Conservation (phyloP, 805 yeast species). For the Candida succiphila region DNA sequence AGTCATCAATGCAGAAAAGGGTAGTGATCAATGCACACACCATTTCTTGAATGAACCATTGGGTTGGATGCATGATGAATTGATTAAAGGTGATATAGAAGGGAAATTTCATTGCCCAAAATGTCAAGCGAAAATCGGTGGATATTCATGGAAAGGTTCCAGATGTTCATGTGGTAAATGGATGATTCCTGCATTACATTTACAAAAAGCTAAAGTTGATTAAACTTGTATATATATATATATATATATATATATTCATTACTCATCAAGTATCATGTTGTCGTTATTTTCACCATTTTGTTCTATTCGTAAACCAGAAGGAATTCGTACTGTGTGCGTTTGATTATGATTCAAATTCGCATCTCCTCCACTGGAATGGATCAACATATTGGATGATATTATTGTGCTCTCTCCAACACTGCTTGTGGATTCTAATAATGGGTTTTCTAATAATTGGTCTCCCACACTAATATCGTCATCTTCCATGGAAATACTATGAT, state of each 20-base stretch:
- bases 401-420: too few species aligned
- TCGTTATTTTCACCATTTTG: background rate
- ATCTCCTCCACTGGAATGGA: too few species aligned
- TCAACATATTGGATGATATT: too few species aligned
- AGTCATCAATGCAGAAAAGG: conserved; percentile 47
- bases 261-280: conserved; percentile 1
- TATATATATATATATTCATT: background rate
- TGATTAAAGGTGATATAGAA: conserved; percentile 66
- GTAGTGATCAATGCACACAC: conserved; percentile 57
- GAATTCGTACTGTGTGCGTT: too few species aligned
- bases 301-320: conserved; percentile 8
- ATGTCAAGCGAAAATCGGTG: conserved; percentile 81
- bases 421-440: too few species aligned
- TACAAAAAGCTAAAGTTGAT: conserved; percentile 77
- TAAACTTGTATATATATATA: conserved; percentile 24
- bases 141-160: conserved; percentile 90
- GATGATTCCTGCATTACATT: conserved; percentile 86
- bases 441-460: too few species aligned
- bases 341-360: too few species aligned
- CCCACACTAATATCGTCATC: too few species aligned
- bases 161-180: conserved; percentile 92
- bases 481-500: conserved; percentile 19
- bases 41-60: conserved; percentile 86
- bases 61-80: conserved; percentile 82
- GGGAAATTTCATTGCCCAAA: conserved; percentile 83